Base-by-base conservation (phyloP, 2,329 filamentous ascomycete species). In the Teratosphaeria nubilosa region DNA sequence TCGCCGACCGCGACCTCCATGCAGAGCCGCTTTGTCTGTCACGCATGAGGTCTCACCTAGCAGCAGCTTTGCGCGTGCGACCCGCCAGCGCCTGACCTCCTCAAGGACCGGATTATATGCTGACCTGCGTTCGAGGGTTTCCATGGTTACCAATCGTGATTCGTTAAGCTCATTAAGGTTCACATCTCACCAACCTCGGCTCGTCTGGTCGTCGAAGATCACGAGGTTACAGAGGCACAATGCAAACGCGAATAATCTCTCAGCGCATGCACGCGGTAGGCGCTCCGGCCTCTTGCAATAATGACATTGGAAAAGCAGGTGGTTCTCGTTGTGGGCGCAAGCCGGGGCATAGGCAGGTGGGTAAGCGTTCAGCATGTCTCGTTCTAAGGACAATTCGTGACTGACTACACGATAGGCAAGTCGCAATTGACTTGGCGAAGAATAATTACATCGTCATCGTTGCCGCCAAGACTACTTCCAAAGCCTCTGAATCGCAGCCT, bases 391-490 rank as follows among this genome's bases (percentile, higher is more conserved):
- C n/a, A 22, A 48, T 5, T 10, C 16, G 20, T 7, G 41, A 20
- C n/a, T 48, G 41, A 48, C 41, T 3, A 48, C 20, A 16, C 62
- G 90, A 90, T 52, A 79, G 88, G 48, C 89, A 94, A 70, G 78
- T 94, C 45, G 88, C 90, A 58, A 80, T 95, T 65, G 87, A 90
- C 68, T 77, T 95, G 2, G 86, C 88, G 7, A 82, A 77, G 65
- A 80, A 85, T 63, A 85, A 83, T 41, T 92, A 91, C 69, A 76
- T 80, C 89, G 88, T 91, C 63, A 84, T 91, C 60, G 84, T 94
- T 31, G 82, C 88, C 5, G 88, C 89, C 30, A 94, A 92, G 69
- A 85, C 85, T 41, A 85, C 81, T 6, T 90, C 85, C 53, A 80
- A 89, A 65, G 81, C 85, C 3, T 75, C 74, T 41, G 76, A 75